Base-by-base conservation (phyloP, 495 filamentous ascomycete species). In the Trichocladium antarcticum region DNA sequence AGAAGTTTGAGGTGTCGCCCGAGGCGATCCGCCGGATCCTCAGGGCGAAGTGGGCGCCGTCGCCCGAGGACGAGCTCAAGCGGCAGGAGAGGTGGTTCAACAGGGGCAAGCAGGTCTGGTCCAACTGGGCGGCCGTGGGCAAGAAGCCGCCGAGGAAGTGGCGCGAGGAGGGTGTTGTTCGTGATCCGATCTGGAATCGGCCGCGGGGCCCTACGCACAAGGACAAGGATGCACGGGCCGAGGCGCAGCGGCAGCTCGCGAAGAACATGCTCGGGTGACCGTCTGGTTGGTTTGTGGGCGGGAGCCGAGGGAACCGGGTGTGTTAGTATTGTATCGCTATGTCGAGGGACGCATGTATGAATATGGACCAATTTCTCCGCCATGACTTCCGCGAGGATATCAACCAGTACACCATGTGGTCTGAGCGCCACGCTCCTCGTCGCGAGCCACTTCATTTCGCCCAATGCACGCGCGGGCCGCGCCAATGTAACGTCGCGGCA, bases 21-120 rank as follows among this genome's bases (percentile, higher is more conserved):
- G 92, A 98, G 55, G 84, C 81, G 6, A 87, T 97, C 45, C 77
- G 89, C 9, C 72, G 92, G 17, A 92, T 98, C 27, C 64, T 98
- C 57, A 87, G 78, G 62, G 82, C 78, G 61, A 90, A 84, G 50
- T 97, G 92, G 92, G 68, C 60, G 49, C 84, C 88, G 1, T 74
- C 65, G 10, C 68, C 75, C 8, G 76, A 80, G 9, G 81, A 88
- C 56, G 71, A 74, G 50, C 43, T 62, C 10, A 68, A 79, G 6
- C 75, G 87, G 42, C 73, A 79, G 55, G 56, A 68, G 51, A 70
- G 85, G 46, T 98, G 92, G 92, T 78, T 82, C 53, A 81, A 75
- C 27, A 76, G 92, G 38, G 87, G 89, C 17, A 79, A 82, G 56
- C 68, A 68, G 22, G 84, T 95, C 49, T 95, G 87, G 87, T 66